Evolutionary conservation across 2,329 filamentous ascomycete species (phyloP), one percentile per base, ranked within the genome.

Genomic region (Sodiomyces alkalinus): DNA sequence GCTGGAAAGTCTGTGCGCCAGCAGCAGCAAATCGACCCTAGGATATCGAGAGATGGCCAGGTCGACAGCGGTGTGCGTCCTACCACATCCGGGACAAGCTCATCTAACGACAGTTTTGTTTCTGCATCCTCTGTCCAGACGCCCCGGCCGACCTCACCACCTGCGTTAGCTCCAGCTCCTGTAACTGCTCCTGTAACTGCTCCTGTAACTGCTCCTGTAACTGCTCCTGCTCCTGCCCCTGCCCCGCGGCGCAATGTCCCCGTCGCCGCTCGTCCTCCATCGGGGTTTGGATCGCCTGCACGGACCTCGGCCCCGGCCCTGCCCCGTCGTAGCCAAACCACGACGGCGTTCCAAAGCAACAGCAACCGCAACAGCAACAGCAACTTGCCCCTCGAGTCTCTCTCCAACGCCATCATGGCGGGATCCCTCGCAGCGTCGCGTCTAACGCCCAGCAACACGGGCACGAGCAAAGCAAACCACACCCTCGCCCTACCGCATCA

Each of bases 361-460:
- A n/a, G n/a, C n/a, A n/a, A n/a, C n/a, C n/a, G n/a, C n/a, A n/a
- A n/a, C n/a, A n/a, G n/a, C n/a, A 36, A 44, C 14, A 45, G 51
- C 15, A 53, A 42, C 28, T 58, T 74, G 17, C 64, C 66, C 1
- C 60, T 80, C 7, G 66, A 75, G 33, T 73, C 73, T 1, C 64
- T 86, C 6, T 74, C 78, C 9, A 70, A 71, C 41, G 80, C 80
- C 36, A 82, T 86, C 33, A 66, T 86, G 41, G 80, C 79, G 3
- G 74, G 78, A 2, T 79, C 74, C 15, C 58, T 86, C 0, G 80
- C 80, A 5, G 71, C 77, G 1, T 62, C 73, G 3, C 68, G 72
- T 36, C 55, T 52, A 30, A 56, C 47, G 29, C 59, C 47, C 25
- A 53, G 52, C 32, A 51, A 49, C 37, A 46, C 54, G 22, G 41